Conservation (phyloP, 2,329 filamentous ascomycete species). For the Nothophoma quercina region DNA sequence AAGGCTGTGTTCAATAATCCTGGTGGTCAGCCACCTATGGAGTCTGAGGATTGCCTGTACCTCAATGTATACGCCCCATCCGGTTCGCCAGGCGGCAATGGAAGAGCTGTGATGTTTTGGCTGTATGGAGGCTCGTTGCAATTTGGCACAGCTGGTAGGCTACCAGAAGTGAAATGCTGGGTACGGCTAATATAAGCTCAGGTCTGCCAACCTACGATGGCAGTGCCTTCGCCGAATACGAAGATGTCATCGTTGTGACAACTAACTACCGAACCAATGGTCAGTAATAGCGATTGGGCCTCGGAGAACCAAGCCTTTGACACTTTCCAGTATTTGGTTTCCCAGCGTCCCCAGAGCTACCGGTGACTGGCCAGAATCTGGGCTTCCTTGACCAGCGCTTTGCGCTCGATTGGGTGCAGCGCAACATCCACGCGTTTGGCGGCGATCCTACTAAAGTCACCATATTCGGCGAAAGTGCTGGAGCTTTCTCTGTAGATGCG, state of each 20-base stretch:
- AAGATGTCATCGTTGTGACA: slow-evolving; percentile 41
- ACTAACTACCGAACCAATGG: slow-evolving; percentile 43
- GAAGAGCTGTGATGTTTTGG: slow-evolving; percentile 41
- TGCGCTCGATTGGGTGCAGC: slow-evolving; percentile 63
- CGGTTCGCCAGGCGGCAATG: slow-evolving; percentile 19
- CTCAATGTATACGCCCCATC: slow-evolving; percentile 49
- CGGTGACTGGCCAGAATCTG: slow-evolving; percentile 50
- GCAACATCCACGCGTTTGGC: slow-evolving; percentile 59
- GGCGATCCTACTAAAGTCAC: slow-evolving; percentile 60
- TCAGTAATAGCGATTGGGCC: not conserved
- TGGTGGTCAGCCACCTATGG: slow-evolving; percentile 24
- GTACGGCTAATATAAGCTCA: not conserved
- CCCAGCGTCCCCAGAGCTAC: slow-evolving; percentile 31
- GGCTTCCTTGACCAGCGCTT: slow-evolving; percentile 65
- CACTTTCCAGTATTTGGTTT: slow-evolving; percentile 37
- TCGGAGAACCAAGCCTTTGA: slow-evolving; percentile 11
- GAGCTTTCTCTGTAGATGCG: slow-evolving; percentile 34
- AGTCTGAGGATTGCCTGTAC: slow-evolving; percentile 52
- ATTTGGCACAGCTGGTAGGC: slow-evolving; percentile 31
- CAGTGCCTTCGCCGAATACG: slow-evolving; percentile 35
- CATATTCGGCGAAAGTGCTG: slow-evolving; percentile 48
- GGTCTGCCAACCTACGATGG: slow-evolving; percentile 34
- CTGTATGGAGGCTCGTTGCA: slow-evolving; percentile 40
- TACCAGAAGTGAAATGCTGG: not conserved
- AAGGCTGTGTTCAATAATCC: slow-evolving; percentile 32